These are phyloP conservation scores for Pseudonectria foliicola DNA, from an alignment of 2,329 filamentous ascomycete genomes.

Conservation along the genomic window DNA sequence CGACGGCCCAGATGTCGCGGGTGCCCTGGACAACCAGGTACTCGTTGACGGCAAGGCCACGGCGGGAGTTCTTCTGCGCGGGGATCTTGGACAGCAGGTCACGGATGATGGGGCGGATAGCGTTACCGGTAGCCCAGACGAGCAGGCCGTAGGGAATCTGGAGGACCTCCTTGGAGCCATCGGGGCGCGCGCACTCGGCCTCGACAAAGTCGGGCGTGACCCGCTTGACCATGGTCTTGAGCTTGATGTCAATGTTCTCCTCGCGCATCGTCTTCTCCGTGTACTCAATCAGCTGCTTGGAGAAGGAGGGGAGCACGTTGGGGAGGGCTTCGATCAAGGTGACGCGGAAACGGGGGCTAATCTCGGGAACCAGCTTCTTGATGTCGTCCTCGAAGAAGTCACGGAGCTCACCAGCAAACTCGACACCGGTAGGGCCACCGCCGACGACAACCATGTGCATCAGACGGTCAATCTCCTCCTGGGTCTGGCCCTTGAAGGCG, in stretches of 20 bases:
- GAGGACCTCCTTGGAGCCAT: constrained; percentile 76
- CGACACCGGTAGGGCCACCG: constrained; percentile 92
- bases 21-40: constrained; percentile 97
- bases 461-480: constrained; percentile 84
- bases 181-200: constrained; percentile 73
- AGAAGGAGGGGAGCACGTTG: constrained; percentile 96
- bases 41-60: constrained; percentile 94
- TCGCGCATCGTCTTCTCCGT: constrained; percentile 99
- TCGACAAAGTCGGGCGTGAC: constrained; percentile 91
- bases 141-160: constrained; percentile 89
- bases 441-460: constrained; percentile 97
- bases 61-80: constrained; percentile 89
- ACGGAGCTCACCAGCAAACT: constrained; percentile 96
- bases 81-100: constrained; percentile 90
- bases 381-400: constrained; percentile 99
- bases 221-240: constrained; percentile 98
- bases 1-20: constrained; percentile 95
- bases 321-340: constrained; percentile 96
- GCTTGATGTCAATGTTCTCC: constrained; percentile 94
- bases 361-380: constrained; percentile 95
- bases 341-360: constrained; percentile 90
- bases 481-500: constrained; percentile 90
- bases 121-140: constrained; percentile 97
- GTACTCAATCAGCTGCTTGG: constrained; percentile 98
- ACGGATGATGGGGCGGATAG: constrained; percentile 78